phyloP scores from a whole-genome alignment of 805 yeast genomes.

The Cyberlindnera euphorbiae region DNA sequence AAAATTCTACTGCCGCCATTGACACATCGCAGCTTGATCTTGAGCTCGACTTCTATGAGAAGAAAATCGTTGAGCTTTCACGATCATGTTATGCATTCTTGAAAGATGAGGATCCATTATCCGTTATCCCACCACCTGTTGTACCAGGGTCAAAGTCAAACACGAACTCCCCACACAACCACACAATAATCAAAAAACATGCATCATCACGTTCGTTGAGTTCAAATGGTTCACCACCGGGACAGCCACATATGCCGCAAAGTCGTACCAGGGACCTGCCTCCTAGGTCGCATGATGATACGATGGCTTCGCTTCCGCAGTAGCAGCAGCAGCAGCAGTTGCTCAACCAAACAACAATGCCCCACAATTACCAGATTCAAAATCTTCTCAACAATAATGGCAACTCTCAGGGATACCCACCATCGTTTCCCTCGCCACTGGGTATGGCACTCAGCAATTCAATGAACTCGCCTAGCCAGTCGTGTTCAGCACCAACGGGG shows the following conservation, averaged over 20 bases:
- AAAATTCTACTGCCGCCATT: constrained; percentile 1
- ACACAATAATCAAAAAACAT: neutral
- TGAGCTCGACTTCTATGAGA: constrained; percentile 6
- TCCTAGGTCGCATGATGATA: too few species aligned
- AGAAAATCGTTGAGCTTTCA: constrained; percentile 1
- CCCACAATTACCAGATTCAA: too few species aligned
- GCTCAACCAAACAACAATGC: too few species aligned
- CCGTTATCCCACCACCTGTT: constrained; percentile 4
- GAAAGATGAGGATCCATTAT: constrained; percentile 6
- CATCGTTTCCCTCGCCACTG: neutral
- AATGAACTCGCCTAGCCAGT: neutral
- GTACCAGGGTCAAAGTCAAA: neutral
- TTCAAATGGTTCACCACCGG: neutral
- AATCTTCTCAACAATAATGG: too few species aligned
- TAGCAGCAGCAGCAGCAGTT: too few species aligned
- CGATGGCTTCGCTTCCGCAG: too few species aligned
- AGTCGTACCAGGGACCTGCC: too few species aligned
- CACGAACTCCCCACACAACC: neutral
- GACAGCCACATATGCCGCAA: neutral
- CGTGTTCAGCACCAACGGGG: neutral
- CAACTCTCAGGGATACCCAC: too few species aligned
- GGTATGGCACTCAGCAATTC: neutral
- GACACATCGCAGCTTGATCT: constrained; percentile 2
- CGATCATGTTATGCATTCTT: constrained; percentile 1
- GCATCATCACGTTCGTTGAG: constrained; percentile 1